Conservation (phyloP, 2,329 filamentous ascomycete species). For the Phyllosticta paracitricarpa region DNA sequence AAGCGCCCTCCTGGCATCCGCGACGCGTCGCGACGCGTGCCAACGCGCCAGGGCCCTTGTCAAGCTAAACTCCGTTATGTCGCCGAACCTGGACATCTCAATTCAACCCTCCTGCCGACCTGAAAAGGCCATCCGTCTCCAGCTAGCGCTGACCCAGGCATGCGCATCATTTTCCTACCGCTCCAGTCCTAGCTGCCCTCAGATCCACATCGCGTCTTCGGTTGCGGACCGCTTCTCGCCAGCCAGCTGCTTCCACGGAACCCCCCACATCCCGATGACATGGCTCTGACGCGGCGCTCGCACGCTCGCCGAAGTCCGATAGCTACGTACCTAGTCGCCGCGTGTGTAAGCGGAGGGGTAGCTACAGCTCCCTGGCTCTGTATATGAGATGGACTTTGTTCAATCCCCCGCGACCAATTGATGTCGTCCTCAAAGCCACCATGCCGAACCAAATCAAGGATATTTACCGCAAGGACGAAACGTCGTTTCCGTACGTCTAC, state of each 20-base stretch:
- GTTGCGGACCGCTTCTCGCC: background rate
- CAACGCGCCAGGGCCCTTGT: background rate
- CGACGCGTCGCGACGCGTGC: background rate
- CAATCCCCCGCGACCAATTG: background rate
- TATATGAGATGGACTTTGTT: background rate
- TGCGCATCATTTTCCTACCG: background rate
- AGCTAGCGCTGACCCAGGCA: background rate
- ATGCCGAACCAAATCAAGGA: constrained; percentile 20
- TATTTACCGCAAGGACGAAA: constrained; percentile 23
- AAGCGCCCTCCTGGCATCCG: background rate
- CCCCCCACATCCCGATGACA: background rate
- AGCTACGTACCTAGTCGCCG: background rate
- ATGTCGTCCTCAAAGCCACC: background rate
- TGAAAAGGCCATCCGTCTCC: background rate
- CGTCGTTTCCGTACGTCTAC: constrained; percentile 35
- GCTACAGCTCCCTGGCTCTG: background rate
- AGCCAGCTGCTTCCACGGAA: background rate
- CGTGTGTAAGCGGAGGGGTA: background rate
- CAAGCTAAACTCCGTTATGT: background rate
- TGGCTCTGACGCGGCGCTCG: background rate
- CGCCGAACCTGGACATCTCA: background rate
- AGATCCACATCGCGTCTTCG: background rate
- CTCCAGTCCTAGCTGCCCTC: background rate
- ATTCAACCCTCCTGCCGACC: background rate
- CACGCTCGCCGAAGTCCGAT: background rate